These are phyloP conservation scores for Thelephora ganbajun DNA, from an alignment of 768 basidiomycete species.

Conservation along the genomic window DNA sequence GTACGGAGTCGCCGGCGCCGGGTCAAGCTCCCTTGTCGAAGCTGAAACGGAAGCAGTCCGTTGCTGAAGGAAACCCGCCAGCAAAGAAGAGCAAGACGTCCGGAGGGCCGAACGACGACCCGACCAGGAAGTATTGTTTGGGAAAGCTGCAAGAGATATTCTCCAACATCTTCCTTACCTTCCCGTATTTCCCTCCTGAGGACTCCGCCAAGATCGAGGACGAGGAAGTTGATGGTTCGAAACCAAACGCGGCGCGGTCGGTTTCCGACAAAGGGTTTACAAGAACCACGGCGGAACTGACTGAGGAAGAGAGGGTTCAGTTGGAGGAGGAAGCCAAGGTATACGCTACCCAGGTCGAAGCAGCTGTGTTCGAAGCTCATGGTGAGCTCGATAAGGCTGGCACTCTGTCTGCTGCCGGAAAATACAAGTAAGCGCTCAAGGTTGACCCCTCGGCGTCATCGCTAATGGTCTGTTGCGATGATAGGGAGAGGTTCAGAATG, in stretches of 20 bases:
- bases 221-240: conserved; percentile 11
- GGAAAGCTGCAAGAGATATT: conserved; percentile 64
- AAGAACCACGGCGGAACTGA: conserved; percentile 39
- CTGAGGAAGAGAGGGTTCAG: conserved; percentile 42
- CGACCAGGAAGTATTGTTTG: conserved; percentile 67
- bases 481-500: conserved; percentile 83
- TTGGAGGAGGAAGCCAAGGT: conserved; percentile 42
- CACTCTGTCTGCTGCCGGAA: conserved; percentile 45
- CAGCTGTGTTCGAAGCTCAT: conserved; percentile 61
- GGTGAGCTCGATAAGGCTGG: conserved; percentile 66
- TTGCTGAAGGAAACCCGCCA: conserved; percentile 23
- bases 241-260: conserved; percentile 11
- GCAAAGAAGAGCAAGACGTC: conserved; percentile 35
- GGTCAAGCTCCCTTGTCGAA: conserved; percentile 9
- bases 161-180: conserved; percentile 53
- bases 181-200: conserved; percentile 32
- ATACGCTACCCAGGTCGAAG: conserved; percentile 64
- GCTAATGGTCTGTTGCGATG: neutral
- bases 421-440: conserved; percentile 56
- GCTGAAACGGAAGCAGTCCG: conserved; percentile 44
- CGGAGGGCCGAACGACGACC: conserved; percentile 37
- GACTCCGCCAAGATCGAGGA: conserved; percentile 14
- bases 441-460: conserved; percentile 4
- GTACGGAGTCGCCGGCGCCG: conserved; percentile 2
- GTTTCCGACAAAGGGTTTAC: neutral